Evolutionary conservation across 2,329 filamentous ascomycete species (phyloP).

Genomic region (Xylariaceae sp.): DNA sequence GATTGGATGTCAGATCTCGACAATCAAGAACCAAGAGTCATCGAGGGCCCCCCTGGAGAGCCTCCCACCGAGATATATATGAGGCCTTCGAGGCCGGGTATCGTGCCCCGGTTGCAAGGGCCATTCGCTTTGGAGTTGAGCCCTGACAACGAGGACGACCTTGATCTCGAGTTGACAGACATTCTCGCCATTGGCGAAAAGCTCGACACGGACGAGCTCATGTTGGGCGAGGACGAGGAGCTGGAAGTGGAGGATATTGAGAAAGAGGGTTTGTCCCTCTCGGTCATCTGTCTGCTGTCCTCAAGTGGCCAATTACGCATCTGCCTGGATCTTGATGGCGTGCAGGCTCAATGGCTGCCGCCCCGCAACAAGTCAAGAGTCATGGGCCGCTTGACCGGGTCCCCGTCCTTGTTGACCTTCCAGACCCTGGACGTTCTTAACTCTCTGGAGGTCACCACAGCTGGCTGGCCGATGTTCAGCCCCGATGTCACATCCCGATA

Average conservation of each 20-base stretch:
- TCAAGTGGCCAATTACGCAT: conserved; percentile 54
- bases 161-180: conserved; percentile 51
- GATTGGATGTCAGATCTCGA: conserved; percentile 63
- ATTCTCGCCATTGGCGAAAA: conserved; percentile 57
- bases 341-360: conserved; percentile 60
- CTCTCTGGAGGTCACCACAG: conserved; percentile 45
- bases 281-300: conserved; percentile 52
- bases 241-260: conserved; percentile 49
- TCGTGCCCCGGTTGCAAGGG: conserved; percentile 53
- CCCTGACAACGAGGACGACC: conserved; percentile 46
- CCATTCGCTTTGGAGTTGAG: conserved; percentile 52
- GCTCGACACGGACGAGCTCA: conserved; percentile 51
- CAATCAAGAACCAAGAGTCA: conserved; percentile 50
- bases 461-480: conserved; percentile 57
- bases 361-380: conserved; percentile 44
- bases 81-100: conserved; percentile 49
- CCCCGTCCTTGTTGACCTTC: conserved; percentile 50
- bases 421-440: conserved; percentile 55
- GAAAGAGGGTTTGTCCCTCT: conserved; percentile 51
- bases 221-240: conserved; percentile 58
- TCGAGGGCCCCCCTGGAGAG: conserved; percentile 43
- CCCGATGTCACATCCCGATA: conserved; percentile 54
- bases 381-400: conserved; percentile 30
- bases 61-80: conserved; percentile 47
- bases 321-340: conserved; percentile 53